Evolutionary conservation across 202 grass and related monocot genomes (phyloP), one percentile per base, ranked within the genome.

Genomic region (Musa balbisiana): DNA sequence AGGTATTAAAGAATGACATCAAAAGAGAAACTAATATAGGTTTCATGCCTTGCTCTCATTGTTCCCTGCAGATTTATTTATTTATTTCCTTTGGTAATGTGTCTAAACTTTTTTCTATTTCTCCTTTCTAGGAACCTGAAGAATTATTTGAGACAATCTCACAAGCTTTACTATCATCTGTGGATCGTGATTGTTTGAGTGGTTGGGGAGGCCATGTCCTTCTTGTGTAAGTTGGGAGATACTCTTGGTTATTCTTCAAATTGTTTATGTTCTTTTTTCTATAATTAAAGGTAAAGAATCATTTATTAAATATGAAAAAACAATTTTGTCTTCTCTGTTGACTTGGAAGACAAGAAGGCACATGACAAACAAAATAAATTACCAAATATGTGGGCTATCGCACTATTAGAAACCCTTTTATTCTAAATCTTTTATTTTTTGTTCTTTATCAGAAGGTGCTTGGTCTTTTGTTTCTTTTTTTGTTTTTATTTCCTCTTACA

Each of bases 101-200:
- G 66, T 25, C 73, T 21, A 65, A 33, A n/a, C 43, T 81, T 27
- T 49, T 63, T 24, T 79, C 33, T 43, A 50, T 81, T 72, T 76
- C n/a, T 87, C 87, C 81, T 49, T 64, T 79, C 59, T 87, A 97
- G 94, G 94, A 89, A 68, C 86, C 91, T 5, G 94, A 98, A 63
- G 85, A 93, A 76, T 75, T 98, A 68, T 93, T 93, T 23, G 90
- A 91, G 83, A 91, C 86, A 14, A 73, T 98, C 60, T 98, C 94
- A 49, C 90, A 98, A 89, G 90, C 94, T 68, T 69, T 98, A 72
- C 19, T 80, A 62, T 80, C 91, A 53, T 98, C 88, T 19, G 81
- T 93, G 50, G 94, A 92, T 70, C 91, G 88, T 3, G 88, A 98
- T 82, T 98, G 88, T 64, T 83, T 93, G 3, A 93, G 91, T 76